These are phyloP conservation scores for Lactifluus volemus DNA, from an alignment of 768 basidiomycete species.

Conservation along the genomic window DNA sequence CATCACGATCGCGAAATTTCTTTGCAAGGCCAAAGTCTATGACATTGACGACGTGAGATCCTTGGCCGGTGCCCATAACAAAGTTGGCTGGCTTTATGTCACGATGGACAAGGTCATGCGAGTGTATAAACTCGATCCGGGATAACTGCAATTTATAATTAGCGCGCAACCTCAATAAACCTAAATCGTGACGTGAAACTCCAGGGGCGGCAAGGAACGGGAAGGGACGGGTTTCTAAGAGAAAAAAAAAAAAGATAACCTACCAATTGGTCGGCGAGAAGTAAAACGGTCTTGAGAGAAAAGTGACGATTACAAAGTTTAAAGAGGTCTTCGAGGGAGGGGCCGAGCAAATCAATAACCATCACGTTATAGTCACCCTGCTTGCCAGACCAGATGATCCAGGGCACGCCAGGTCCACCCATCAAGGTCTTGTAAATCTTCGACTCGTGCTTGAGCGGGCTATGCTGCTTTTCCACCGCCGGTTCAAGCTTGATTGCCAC, in stretches of 20 bases:
- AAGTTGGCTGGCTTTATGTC: constrained; percentile 99
- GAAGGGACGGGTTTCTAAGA: not conserved
- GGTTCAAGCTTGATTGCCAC: constrained; percentile 81
- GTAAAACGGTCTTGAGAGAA: constrained; percentile 86
- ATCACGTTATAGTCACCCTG: constrained; percentile 96
- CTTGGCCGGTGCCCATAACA: constrained; percentile 81
- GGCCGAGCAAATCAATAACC: constrained; percentile 94
- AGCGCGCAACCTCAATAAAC: not conserved
- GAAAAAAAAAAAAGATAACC: constrained; percentile 24
- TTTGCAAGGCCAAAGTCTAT: constrained; percentile 84
- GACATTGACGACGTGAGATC: constrained; percentile 75
- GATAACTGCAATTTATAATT: constrained; percentile 51
- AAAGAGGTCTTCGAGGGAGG: constrained; percentile 80
- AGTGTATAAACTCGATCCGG: constrained; percentile 94
- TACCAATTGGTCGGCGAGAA: constrained; percentile 92
- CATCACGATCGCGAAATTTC: constrained; percentile 63
- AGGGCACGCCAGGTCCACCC: constrained; percentile 83
- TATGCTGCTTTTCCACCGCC: constrained; percentile 39
- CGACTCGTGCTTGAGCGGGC: constrained; percentile 78
- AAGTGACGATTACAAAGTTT: constrained; percentile 89
- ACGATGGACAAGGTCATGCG: constrained; percentile 88
- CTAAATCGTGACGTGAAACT: not conserved
- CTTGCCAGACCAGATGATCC: constrained; percentile 87
- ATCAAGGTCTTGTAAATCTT: constrained; percentile 89
- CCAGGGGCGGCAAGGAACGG: not conserved